These are phyloP conservation scores for Leccinum fibrillosum DNA, from an alignment of 768 basidiomycete species.

Conservation along the genomic window DNA sequence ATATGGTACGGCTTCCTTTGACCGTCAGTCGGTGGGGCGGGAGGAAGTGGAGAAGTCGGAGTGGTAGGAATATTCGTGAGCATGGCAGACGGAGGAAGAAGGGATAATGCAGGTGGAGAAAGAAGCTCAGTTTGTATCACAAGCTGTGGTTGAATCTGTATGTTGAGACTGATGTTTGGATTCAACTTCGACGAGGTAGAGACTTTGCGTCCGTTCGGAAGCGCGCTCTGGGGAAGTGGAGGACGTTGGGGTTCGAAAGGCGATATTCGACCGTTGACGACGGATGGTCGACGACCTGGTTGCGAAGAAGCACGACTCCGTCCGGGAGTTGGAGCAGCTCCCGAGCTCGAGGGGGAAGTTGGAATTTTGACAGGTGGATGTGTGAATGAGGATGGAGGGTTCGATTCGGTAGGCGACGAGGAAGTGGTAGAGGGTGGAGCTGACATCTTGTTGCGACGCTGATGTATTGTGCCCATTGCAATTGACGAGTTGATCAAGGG, in stretches of 20 bases:
- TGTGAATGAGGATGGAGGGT: slow-evolving; percentile 35
- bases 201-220: slow-evolving; percentile 51
- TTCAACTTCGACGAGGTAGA: slow-evolving; percentile 62
- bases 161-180: slow-evolving; percentile 40
- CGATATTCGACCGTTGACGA: slow-evolving; percentile 49
- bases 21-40: slow-evolving; percentile 65
- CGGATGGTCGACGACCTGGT: slow-evolving; percentile 67
- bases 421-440: slow-evolving; percentile 45
- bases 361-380: slow-evolving; percentile 27
- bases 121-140: slow-evolving; percentile 51
- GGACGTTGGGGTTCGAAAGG: slow-evolving; percentile 49
- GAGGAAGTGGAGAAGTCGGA: slow-evolving; percentile 76
- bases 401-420: slow-evolving; percentile 38
- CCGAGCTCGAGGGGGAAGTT: slow-evolving; percentile 40
- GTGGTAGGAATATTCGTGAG: slow-evolving; percentile 63
- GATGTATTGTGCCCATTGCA: slow-evolving; percentile 61
- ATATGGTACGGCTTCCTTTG: slow-evolving; percentile 86
- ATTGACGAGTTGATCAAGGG: slow-evolving; percentile 58
- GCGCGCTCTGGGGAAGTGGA: slow-evolving; percentile 44
- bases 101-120: slow-evolving; percentile 36
- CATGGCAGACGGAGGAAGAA: slow-evolving; percentile 46
- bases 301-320: slow-evolving; percentile 74
- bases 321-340: slow-evolving; percentile 34
- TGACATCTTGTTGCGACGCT: slow-evolving; percentile 64
- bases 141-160: slow-evolving; percentile 47